phyloP scores from a whole-genome alignment of 2,329 filamentous ascomycete species.

The Pseudonectria foliicola region DNA sequence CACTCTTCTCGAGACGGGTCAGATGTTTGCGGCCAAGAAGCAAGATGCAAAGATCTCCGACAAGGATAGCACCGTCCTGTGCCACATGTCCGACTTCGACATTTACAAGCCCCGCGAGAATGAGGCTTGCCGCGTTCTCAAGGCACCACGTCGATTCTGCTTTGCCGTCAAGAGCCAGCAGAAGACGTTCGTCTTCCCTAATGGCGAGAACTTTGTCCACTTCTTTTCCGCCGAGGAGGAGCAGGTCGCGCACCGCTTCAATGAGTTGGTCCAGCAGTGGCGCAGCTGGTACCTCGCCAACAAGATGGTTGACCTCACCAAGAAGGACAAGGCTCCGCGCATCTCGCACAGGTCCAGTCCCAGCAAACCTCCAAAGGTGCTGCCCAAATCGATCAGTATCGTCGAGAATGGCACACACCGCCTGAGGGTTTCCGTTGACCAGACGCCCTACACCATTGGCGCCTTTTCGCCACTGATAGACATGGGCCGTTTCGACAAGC shows the following conservation, averaged over 20 bases:
- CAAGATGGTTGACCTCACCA: constrained; percentile 49
- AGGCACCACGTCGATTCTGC: constrained; percentile 77
- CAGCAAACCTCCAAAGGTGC: constrained; percentile 22
- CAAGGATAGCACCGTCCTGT: constrained; percentile 64
- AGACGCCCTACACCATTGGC: constrained; percentile 56
- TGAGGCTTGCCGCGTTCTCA: constrained; percentile 62
- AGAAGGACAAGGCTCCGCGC: constrained; percentile 17
- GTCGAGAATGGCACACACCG: constrained; percentile 22
- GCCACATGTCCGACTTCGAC: constrained; percentile 87
- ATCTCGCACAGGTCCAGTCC: constrained; percentile 6
- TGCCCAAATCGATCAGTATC: constrained; percentile 33
- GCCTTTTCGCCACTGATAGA: constrained; percentile 63
- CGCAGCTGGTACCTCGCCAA: constrained; percentile 87
- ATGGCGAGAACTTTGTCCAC: constrained; percentile 80
- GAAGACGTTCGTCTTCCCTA: constrained; percentile 75
- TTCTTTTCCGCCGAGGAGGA: constrained; percentile 81
- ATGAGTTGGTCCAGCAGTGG: constrained; percentile 68
- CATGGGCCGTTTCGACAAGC: constrained; percentile 49
- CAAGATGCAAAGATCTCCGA: constrained; percentile 47
- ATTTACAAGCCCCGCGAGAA: constrained; percentile 71
- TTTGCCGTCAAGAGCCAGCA: constrained; percentile 90
- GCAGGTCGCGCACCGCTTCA: constrained; percentile 59
- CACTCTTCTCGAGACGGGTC: constrained; percentile 66
- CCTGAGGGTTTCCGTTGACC: constrained; percentile 32
- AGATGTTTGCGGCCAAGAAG: constrained; percentile 66